phyloP scores from a whole-genome alignment of 306 rosid genomes.

The Quercus parvula region DNA sequence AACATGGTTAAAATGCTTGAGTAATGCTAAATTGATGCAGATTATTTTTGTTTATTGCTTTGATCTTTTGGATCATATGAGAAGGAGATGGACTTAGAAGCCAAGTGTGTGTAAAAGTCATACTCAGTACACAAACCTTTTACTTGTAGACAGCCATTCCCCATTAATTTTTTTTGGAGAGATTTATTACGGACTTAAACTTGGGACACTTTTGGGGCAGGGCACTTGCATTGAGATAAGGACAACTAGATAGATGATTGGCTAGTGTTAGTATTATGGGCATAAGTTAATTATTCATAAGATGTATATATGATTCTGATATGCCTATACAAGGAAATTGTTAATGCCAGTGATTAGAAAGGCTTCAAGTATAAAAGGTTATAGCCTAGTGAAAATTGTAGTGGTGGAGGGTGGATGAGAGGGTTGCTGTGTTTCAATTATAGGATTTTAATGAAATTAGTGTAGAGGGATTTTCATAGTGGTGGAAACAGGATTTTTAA shows the following conservation, averaged over 20 bases:
- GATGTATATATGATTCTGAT: background rate
- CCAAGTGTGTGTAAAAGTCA: background rate
- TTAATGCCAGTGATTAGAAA: background rate
- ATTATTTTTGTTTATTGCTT: background rate
- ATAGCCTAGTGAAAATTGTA: background rate
- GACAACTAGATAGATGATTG: background rate
- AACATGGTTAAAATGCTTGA: background rate
- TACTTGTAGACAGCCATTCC: too few species aligned
- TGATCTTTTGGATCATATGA: background rate
- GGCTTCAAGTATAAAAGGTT: background rate
- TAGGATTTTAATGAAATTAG: background rate
- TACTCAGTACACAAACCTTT: too few species aligned
- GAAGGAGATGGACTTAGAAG: background rate
- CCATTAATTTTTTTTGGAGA: too few species aligned
- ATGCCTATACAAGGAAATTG: background rate
- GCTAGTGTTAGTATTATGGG: background rate
- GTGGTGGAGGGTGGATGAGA: constrained; percentile 7
- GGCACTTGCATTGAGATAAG: background rate
- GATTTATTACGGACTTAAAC: too few species aligned
- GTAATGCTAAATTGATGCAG: background rate
- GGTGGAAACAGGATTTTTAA: background rate
- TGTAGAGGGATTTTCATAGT: constrained; percentile 2
- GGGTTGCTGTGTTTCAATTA: background rate
- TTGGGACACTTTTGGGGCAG: too few species aligned
- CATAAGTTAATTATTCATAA: background rate